Evolutionary conservation across 306 rosid genomes (phyloP).

Genomic region (Prunus padus): DNA sequence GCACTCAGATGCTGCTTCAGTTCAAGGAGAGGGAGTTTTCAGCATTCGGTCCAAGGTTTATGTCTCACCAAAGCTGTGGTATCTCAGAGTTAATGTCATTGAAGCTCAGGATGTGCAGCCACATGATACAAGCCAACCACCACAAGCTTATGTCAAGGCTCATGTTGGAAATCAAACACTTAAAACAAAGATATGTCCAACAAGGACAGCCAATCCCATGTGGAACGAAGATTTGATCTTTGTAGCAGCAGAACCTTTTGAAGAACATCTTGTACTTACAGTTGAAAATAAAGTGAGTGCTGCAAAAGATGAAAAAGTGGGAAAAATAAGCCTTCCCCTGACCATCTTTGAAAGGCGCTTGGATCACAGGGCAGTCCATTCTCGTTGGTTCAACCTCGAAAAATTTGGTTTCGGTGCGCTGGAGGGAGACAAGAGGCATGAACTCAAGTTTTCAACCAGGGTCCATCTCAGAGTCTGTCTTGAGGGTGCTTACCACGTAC

Average conservation of each 20-base stretch:
- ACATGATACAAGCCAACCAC: constrained; percentile 50
- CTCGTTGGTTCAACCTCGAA: constrained; percentile 70
- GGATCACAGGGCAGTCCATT: constrained; percentile 64
- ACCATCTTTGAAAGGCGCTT: constrained; percentile 58
- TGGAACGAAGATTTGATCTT: constrained; percentile 84
- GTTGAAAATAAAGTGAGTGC: constrained; percentile 55
- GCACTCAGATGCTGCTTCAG: constrained; percentile 71
- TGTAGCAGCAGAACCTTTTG: constrained; percentile 88
- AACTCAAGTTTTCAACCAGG: constrained; percentile 57
- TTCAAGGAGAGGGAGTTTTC: constrained; percentile 61
- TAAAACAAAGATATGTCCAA: constrained; percentile 60
- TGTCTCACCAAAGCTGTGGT: constrained; percentile 81
- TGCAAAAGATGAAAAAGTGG: constrained; percentile 57
- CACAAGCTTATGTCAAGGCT: constrained; percentile 65
- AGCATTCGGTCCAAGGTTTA: constrained; percentile 74
- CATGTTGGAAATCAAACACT: constrained; percentile 70
- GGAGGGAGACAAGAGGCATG: constrained; percentile 70
- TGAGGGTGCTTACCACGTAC: constrained; percentile 84
- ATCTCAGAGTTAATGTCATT: constrained; percentile 70
- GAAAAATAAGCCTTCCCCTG: constrained; percentile 37
- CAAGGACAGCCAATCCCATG: constrained; percentile 49
- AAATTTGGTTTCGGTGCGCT: constrained; percentile 66
- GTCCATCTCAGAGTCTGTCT: constrained; percentile 65
- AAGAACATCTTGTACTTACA: constrained; percentile 57
- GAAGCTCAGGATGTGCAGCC: constrained; percentile 83